phyloP scores from a whole-genome alignment of 805 yeast genomes.

The Kodamaea kakaduensis region DNA sequence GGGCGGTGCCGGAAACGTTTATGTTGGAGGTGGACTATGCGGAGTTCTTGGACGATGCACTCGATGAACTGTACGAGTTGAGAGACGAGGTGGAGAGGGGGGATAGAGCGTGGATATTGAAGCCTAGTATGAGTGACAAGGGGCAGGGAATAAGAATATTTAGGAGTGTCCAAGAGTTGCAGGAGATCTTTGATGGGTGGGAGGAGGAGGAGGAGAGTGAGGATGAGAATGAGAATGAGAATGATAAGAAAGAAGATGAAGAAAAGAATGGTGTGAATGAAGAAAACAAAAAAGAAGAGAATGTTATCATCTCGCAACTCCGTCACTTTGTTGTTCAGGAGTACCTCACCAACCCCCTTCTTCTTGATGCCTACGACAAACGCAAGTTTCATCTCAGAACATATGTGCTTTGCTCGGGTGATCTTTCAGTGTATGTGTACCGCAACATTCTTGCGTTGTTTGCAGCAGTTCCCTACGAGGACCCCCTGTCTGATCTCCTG shows the following conservation, averaged over 20 bases:
- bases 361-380: conserved; percentile 53
- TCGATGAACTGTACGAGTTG: conserved; percentile 89
- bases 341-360: conserved; percentile 65
- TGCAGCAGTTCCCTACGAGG: conserved; percentile 53
- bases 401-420: conserved; percentile 74
- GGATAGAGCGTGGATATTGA: conserved; percentile 74
- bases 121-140: conserved; percentile 95
- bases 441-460: conserved; percentile 77
- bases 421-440: conserved; percentile 74
- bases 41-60: conserved; percentile 88
- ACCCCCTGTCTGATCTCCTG: conserved; percentile 36
- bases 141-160: conserved; percentile 94
- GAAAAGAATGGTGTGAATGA: conserved; percentile 45
- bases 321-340: conserved; percentile 90
- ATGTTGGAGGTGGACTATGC: conserved; percentile 91
- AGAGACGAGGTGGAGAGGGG: conserved; percentile 67
- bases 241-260: conserved; percentile 48
- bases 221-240: conserved; percentile 48
- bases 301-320: conserved; percentile 78
- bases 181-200: conserved; percentile 76
- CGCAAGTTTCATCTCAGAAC: conserved; percentile 88
- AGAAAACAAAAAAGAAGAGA: conserved; percentile 49
- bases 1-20: conserved; percentile 69
- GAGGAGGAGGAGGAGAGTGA: conserved; percentile 69
- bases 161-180: conserved; percentile 72